A percentile compares a stretch with the other conserved stretches of the same genome.
Conservation (phyloP, 2,329 filamentous ascomycete genomes). For the Cytospora piceicola region DNA sequence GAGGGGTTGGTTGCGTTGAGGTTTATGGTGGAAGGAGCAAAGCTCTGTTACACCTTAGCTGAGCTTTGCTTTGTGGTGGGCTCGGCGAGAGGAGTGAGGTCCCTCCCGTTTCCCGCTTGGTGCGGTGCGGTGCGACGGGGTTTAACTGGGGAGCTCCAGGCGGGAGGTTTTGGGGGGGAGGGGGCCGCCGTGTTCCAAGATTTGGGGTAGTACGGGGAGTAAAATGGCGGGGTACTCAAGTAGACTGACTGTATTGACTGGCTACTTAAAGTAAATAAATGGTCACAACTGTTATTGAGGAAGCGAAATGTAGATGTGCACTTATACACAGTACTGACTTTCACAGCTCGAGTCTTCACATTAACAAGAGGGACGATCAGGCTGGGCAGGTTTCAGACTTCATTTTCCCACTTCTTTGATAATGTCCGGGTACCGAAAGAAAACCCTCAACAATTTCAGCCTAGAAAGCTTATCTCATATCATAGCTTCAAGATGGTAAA, state of each 20-base stretch:
- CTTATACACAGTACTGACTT: background rate
- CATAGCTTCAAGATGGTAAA: slow-evolving; percentile 9
- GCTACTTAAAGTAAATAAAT: no score
- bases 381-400: background rate
- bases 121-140: no score
- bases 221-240: slow-evolving; percentile 1
- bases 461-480: slow-evolving; percentile 5
- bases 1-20: slow-evolving; percentile 20
- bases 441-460: slow-evolving; percentile 2
- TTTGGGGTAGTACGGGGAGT: slow-evolving; percentile 5
- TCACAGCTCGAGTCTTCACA: background rate
- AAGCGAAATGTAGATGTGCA: slow-evolving; percentile 2
- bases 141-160: background rate
- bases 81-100: slow-evolving; percentile 15
- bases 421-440: slow-evolving; percentile 6
- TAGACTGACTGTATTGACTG: no score
- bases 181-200: background rate
- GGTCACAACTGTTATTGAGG: background rate
- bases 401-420: background rate
- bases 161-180: background rate
- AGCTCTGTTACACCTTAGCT: slow-evolving; percentile 28
- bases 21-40: slow-evolving; percentile 15
- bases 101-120: slow-evolving; percentile 2
- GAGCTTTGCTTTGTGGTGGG: slow-evolving; percentile 16
- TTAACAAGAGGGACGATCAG: background rate